Conservation (phyloP, 164 flowering plant species). For the Cinnamomum micranthum region DNA sequence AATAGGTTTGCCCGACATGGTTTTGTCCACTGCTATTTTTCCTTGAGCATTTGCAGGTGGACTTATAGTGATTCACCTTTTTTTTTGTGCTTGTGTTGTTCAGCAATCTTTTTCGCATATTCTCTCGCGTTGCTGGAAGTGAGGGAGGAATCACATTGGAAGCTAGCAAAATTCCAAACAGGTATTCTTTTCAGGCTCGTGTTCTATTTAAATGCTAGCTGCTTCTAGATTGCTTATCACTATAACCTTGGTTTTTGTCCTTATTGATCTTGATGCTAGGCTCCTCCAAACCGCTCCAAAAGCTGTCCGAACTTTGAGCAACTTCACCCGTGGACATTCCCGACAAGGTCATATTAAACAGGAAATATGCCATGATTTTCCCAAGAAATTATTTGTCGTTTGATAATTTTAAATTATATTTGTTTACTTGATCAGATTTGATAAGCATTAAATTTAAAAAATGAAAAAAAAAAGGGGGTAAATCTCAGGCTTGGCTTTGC, state of each 20-base stretch:
- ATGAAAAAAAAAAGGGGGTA: too few relatives aligned
- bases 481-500: background rate
- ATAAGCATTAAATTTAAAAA: too few relatives aligned
- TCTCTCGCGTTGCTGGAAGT: conserved; percentile 40
- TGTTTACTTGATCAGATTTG: too few relatives aligned
- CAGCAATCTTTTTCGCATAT: conserved; percentile 55
- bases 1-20: background rate
- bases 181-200: conserved; percentile 29
- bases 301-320: conserved; percentile 77
- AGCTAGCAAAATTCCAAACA: conserved; percentile 47
- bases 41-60: background rate
- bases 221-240: background rate
- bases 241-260: background rate
- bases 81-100: conserved; percentile 10
- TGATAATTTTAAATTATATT: too few relatives aligned
- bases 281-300: conserved; percentile 59
- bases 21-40: background rate
- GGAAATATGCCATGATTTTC: background rate
- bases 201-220: conserved; percentile 1
- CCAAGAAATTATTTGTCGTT: background rate
- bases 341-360: conserved; percentile 27
- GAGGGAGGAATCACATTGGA: conserved; percentile 57
- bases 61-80: conserved; percentile 10
- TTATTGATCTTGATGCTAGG: background rate
- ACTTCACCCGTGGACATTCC: conserved; percentile 83